phyloP scores from a whole-genome alignment of 148 eudicot species.

The Rhododendron mucronatum region DNA sequence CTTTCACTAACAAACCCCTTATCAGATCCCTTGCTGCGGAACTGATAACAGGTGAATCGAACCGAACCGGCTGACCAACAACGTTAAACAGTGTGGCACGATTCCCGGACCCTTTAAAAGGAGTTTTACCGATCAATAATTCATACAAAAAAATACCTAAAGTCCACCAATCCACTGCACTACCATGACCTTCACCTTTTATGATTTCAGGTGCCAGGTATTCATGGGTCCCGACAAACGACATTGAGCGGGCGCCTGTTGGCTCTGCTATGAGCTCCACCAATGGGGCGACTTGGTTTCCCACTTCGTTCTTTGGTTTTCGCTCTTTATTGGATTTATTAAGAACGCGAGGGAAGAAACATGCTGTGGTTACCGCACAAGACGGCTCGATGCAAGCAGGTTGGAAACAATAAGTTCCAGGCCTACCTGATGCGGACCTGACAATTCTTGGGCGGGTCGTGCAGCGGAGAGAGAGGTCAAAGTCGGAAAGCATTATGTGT shows the following conservation, averaged over 20 bases:
- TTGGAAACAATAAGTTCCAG: conserved; percentile 46
- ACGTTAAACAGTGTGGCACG: conserved; percentile 85
- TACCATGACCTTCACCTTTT: conserved; percentile 93
- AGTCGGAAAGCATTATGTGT: conserved; percentile 92
- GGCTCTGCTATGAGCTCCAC: conserved; percentile 96
- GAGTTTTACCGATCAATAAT: conserved; percentile 82
- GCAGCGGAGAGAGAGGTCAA: conserved; percentile 91
- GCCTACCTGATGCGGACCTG: conserved; percentile 41
- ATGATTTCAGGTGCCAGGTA: conserved; percentile 93
- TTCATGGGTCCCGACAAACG: conserved; percentile 94
- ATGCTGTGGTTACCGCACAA: conserved; percentile 62
- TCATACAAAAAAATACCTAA: conserved; percentile 85
- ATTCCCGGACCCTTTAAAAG: conserved; percentile 87
- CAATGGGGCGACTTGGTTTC: conserved; percentile 75
- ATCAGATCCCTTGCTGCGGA: conserved; percentile 84
- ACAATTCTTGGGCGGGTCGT: conserved; percentile 81
- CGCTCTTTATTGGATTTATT: conserved; percentile 69
- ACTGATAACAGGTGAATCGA: conserved; percentile 80
- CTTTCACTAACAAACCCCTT: conserved; percentile 82
- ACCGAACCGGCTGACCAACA: conserved; percentile 77
- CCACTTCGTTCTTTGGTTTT: conserved; percentile 61
- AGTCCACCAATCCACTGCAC: conserved; percentile 99
- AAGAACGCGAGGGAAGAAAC: conserved; percentile 68
- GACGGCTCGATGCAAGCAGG: conserved; percentile 91
- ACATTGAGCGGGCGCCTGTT: conserved; percentile 84